phyloP scores from a whole-genome alignment of 208 protist genomes.

The Trypanosoma mega region DNA sequence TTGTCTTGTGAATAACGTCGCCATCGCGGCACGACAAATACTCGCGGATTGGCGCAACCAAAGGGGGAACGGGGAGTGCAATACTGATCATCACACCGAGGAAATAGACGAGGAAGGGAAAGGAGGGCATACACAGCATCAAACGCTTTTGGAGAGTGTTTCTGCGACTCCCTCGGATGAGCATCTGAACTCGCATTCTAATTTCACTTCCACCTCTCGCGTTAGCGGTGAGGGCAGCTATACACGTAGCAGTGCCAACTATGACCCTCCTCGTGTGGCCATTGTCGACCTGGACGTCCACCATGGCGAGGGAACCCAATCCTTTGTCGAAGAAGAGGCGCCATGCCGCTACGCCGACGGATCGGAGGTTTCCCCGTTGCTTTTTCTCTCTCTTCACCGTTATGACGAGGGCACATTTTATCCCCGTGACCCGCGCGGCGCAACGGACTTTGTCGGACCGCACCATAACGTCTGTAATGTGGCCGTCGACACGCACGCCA shows the following conservation, averaged over 20 bases:
- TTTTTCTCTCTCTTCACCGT: constrained; percentile 88
- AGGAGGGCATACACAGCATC: no score
- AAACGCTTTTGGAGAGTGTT: no score
- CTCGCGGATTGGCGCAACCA: constrained; percentile 25
- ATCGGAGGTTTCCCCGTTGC: constrained; percentile 28
- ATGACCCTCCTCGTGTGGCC: constrained; percentile 39
- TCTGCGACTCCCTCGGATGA: no score
- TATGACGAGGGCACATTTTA: constrained; percentile 74
- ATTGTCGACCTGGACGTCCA: constrained; percentile 93
- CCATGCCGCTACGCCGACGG: constrained; percentile 1
- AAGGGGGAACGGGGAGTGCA: no score
- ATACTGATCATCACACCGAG: not conserved
- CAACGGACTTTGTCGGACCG: constrained; percentile 40
- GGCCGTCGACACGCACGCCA: constrained; percentile 59
- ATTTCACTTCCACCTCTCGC: no score
- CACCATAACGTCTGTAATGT: constrained; percentile 71
- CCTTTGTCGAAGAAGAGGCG: constrained; percentile 75
- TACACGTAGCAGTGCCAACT: not conserved
- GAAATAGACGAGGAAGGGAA: not conserved
- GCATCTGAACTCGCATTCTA: no score
- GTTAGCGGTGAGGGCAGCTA: no score
- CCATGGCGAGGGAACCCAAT: constrained; percentile 91
- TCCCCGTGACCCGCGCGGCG: constrained; percentile 38
- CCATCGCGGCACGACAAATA: constrained; percentile 59
- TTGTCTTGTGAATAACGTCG: constrained; percentile 91